phyloP scores from a whole-genome alignment of 2,329 filamentous ascomycete species.

The Helicocarpus griseus region DNA sequence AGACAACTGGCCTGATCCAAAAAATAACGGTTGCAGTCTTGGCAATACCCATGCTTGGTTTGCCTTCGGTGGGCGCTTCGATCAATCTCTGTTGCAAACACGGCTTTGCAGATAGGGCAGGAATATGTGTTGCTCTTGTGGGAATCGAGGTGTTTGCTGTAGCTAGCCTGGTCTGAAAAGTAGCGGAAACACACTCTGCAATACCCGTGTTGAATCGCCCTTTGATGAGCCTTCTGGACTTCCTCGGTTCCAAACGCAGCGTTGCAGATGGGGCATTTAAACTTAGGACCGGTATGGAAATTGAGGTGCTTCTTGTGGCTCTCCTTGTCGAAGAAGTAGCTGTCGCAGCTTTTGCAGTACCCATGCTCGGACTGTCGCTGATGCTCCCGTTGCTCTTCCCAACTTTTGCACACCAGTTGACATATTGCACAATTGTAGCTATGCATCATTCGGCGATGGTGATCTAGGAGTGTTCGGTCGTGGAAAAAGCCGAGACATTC shows the following conservation, averaged over 20 bases:
- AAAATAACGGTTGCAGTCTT: not conserved
- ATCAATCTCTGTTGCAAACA: no score
- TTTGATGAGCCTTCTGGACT: not conserved
- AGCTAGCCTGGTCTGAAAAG: not conserved
- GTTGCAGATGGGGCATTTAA: not conserved
- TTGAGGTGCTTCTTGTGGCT: not conserved
- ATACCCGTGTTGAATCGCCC: not conserved
- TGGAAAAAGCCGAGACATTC: conserved; percentile 11
- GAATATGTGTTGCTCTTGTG: not conserved
- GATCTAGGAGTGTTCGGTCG: conserved; percentile 3
- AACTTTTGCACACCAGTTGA: not conserved
- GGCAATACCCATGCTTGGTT: not conserved
- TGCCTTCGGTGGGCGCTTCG: not conserved
- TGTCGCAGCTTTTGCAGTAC: conserved; percentile 10
- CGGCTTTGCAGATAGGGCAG: not conserved
- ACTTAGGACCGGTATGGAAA: not conserved
- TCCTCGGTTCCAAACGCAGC: not conserved
- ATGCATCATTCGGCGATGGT: conserved; percentile 9
- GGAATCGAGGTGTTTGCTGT: not conserved
- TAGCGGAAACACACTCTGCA: not conserved
- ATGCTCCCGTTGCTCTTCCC: conserved; percentile 5
- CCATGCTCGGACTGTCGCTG: conserved; percentile 8
- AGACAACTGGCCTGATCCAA: not conserved
- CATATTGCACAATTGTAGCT: conserved; percentile 9
- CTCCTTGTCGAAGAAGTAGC: conserved; percentile 8